Conservation (phyloP, 148 eudicot genomes). For the Persicaria tinctoria region DNA sequence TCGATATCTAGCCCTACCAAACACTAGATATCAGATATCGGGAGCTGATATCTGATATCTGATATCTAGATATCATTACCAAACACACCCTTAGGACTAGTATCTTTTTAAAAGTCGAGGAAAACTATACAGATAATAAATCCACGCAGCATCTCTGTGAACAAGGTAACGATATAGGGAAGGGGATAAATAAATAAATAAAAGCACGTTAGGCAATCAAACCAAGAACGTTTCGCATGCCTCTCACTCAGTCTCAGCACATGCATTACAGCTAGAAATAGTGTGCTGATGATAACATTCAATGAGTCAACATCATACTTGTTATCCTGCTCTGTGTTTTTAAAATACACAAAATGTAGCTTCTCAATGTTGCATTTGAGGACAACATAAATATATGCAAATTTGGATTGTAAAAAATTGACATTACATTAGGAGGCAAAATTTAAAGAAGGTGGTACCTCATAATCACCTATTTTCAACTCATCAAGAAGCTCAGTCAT, state of each 20-base stretch:
- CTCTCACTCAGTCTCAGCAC: background rate
- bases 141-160: background rate
- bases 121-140: background rate
- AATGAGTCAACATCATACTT: background rate
- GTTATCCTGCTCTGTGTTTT: background rate
- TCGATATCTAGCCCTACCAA: too few species aligned
- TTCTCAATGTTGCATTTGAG: background rate
- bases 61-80: too few species aligned
- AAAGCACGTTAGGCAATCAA: background rate
- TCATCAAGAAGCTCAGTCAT: conserved; percentile 89
- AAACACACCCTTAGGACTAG: too few species aligned
- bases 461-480: conserved; percentile 81
- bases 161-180: background rate
- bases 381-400: background rate
- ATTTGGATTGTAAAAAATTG: background rate
- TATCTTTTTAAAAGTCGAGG: background rate
- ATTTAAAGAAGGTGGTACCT: conserved; percentile 39
- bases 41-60: too few species aligned
- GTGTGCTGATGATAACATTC: background rate
- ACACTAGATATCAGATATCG: too few species aligned
- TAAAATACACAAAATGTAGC: background rate
- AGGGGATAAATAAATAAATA: background rate
- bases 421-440: background rate
- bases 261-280: conserved; percentile 2
- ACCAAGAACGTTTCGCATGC: too few species aligned